phyloP scores from a whole-genome alignment of 371 early-diverging fungal genomes.

The Spiromyces aspiralis region DNA sequence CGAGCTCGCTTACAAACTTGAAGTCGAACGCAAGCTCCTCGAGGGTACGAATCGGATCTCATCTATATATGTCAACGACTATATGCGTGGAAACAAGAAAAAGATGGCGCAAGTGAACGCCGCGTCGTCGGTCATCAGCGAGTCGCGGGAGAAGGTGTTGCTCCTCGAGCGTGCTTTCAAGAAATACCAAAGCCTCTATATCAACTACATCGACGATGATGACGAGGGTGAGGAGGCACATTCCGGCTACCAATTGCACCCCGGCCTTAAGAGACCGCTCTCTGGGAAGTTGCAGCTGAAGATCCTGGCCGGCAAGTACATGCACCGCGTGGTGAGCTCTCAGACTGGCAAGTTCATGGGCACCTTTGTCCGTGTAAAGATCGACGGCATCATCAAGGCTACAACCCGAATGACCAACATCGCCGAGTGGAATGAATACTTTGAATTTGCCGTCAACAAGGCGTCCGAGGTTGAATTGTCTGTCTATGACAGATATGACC shows the following conservation, averaged over 20 bases:
- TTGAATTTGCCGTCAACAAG: slow-evolving; percentile 66
- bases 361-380: slow-evolving; percentile 54
- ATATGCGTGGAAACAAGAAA: slow-evolving; percentile 18
- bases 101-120: slow-evolving; percentile 19
- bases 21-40: slow-evolving; percentile 73
- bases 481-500: slow-evolving; percentile 36
- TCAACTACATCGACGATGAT: slow-evolving; percentile 54
- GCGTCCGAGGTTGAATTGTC: slow-evolving; percentile 85
- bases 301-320: slow-evolving; percentile 43
- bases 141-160: slow-evolving; percentile 61
- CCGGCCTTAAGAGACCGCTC: slow-evolving; percentile 51
- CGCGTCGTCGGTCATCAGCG: slow-evolving; percentile 23
- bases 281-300: slow-evolving; percentile 54
- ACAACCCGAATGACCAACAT: slow-evolving; percentile 49
- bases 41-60: slow-evolving; percentile 51
- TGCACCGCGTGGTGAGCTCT: slow-evolving; percentile 48
- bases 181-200: slow-evolving; percentile 67
- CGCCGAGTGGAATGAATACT: slow-evolving; percentile 66
- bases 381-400: slow-evolving; percentile 62
- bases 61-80: slow-evolving; percentile 22
- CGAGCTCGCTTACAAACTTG: slow-evolving; percentile 69
- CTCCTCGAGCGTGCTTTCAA: slow-evolving; percentile 62
- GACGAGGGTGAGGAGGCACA: slow-evolving; percentile 24
- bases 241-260: slow-evolving; percentile 31
- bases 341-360: slow-evolving; percentile 36